phyloP scores from a whole-genome alignment of 179 eudicot genomes.

The Sideroxylon spinosum region DNA sequence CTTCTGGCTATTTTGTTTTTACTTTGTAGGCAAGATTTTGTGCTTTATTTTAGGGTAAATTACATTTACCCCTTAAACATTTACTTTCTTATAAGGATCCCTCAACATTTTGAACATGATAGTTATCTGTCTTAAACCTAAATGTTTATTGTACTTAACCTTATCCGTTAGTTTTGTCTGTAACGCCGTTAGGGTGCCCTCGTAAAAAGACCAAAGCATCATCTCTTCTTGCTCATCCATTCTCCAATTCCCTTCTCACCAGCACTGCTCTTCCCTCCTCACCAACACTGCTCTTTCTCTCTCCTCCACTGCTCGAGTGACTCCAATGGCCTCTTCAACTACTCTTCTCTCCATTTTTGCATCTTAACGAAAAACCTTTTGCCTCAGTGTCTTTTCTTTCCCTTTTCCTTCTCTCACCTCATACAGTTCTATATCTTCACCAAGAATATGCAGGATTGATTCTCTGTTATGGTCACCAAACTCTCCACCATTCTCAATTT shows the following conservation, averaged over 20 bases:
- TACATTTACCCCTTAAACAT: no score
- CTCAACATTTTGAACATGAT: no score
- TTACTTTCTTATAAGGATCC: no score
- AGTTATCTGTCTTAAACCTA: no score
- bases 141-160: no score
- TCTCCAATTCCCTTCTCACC: conserved; percentile 21
- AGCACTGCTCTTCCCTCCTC: conserved; percentile 31
- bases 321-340: conserved; percentile 49
- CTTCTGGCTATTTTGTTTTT: no score
- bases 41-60: no score
- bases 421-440: conserved; percentile 69
- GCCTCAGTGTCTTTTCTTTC: conserved; percentile 54
- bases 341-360: conserved; percentile 55
- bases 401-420: conserved; percentile 40
- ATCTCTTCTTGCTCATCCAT: conserved; percentile 31
- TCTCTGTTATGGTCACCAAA: conserved; percentile 64
- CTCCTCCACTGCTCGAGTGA: conserved; percentile 32
- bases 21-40: no score
- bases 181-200: no score
- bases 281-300: conserved; percentile 30
- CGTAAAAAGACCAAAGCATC: no score
- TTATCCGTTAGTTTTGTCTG: no score
- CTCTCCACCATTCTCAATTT: conserved; percentile 49
- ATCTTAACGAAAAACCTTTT: conserved; percentile 32
- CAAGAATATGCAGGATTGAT: conserved; percentile 64